Evolutionary conservation across 257 asterid genomes (phyloP).

Genomic region (Datura wrightii): DNA sequence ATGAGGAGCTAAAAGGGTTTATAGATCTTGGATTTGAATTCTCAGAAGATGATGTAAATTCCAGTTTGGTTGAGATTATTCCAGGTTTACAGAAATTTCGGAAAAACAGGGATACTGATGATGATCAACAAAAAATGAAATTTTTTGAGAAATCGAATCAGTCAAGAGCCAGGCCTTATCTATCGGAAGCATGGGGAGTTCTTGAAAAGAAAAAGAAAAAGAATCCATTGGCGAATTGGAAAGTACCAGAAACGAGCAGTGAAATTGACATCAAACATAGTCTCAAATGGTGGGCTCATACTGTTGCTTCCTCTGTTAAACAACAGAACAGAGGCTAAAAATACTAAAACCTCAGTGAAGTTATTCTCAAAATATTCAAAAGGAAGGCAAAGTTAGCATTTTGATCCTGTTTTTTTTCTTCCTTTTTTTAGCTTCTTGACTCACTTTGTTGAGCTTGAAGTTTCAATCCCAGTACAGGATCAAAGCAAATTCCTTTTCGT

Average conservation of each 20-base stretch:
- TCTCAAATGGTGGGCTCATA: conserved; percentile 72
- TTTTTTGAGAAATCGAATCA: background rate
- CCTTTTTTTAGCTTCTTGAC: conserved; percentile 5
- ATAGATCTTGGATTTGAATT: conserved; percentile 72
- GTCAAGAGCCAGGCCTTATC: conserved; percentile 54
- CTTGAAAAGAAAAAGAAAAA: conserved; percentile 29
- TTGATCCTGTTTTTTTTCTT: background rate
- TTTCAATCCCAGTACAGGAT: background rate
- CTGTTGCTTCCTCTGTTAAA: conserved; percentile 63
- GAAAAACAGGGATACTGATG: background rate
- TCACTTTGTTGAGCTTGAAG: conserved; percentile 1
- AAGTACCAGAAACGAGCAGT: conserved; percentile 40
- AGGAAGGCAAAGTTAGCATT: background rate
- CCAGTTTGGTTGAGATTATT: conserved; percentile 46
- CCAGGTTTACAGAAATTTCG: conserved; percentile 62
- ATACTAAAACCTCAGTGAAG: background rate
- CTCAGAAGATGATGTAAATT: conserved; percentile 51
- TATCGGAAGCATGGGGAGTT: conserved; percentile 66
- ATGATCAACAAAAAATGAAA: background rate
- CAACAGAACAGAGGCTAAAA: background rate
- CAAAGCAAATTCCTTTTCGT: background rate
- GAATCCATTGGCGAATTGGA: conserved; percentile 47
- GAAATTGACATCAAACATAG: conserved; percentile 55
- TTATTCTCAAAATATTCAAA: background rate
- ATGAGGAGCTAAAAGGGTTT: conserved; percentile 65